A percentile compares a stretch with the other conserved stretches of the same genome.
phyloP scores from a whole-genome alignment of 164 flowering plant species.

The Tinospora cordifolia region DNA sequence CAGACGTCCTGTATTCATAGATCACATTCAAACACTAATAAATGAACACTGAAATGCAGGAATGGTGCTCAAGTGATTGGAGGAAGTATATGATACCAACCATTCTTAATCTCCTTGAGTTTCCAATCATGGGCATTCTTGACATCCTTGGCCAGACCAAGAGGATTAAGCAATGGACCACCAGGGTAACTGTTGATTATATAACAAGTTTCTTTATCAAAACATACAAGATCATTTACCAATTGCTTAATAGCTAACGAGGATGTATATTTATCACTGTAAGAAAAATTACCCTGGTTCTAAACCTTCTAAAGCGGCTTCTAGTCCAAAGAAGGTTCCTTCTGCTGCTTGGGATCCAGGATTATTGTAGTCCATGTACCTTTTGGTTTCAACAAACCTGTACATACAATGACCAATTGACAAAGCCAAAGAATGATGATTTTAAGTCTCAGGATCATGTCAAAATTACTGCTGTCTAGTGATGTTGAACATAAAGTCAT shows the following conservation, averaged over 20 bases:
- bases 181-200: conserved; percentile 65
- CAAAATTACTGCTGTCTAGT: neutral
- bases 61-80: neutral
- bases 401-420: neutral
- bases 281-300: conserved; percentile 61
- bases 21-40: neutral
- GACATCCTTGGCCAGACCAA: conserved; percentile 76
- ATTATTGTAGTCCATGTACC: conserved; percentile 74
- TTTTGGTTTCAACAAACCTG: conserved; percentile 87
- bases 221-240: neutral
- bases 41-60: neutral
- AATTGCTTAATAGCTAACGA: neutral
- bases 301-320: conserved; percentile 78
- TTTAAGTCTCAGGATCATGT: neutral
- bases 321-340: conserved; percentile 75
- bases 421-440: neutral
- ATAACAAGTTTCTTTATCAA: neutral
- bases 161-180: conserved; percentile 83
- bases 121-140: conserved; percentile 62
- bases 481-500: neutral
- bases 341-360: conserved; percentile 88
- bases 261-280: neutral
- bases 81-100: conserved; percentile 21
- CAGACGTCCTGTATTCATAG: conserved; percentile 50
- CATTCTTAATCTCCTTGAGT: conserved; percentile 92